These are phyloP conservation scores for Chalciporus pseudorubinellus DNA, from an alignment of 768 basidiomycete genomes.

Conservation along the genomic window DNA sequence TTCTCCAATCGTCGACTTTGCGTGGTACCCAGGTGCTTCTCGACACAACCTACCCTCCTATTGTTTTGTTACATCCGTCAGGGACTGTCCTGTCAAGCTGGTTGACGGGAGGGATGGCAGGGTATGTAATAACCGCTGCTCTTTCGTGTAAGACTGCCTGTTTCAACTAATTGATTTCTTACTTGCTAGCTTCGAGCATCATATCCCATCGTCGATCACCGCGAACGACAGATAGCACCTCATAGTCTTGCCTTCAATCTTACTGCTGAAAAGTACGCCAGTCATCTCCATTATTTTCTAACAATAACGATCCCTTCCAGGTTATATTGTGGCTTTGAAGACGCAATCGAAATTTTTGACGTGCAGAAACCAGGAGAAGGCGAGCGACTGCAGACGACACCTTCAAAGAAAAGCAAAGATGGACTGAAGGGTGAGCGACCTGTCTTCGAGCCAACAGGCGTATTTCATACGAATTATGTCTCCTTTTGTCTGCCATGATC, in stretches of 20 bases:
- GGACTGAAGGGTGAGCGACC: conserved; percentile 76
- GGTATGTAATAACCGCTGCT: conserved; percentile 39
- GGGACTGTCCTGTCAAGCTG: conserved; percentile 83
- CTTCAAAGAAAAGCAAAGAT: conserved; percentile 73
- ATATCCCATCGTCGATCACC: conserved; percentile 88
- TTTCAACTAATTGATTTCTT: neutral
- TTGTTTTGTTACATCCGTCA: conserved; percentile 81
- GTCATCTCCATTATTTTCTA: neutral
- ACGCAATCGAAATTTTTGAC: conserved; percentile 85
- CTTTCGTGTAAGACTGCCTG: neutral
- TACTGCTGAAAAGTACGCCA: conserved; percentile 55
- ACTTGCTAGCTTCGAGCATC: conserved; percentile 77
- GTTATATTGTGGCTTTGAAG: conserved; percentile 84
- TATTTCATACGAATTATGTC: neutral
- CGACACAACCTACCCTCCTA: conserved; percentile 56
- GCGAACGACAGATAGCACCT: conserved; percentile 88
- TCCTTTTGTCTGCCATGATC: too few relatives aligned
- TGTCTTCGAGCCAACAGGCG: neutral
- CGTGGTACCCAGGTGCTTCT: conserved; percentile 84
- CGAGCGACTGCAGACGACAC: conserved; percentile 63
- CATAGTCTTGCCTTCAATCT: conserved; percentile 79
- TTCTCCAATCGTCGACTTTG: conserved; percentile 70
- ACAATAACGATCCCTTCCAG: conserved; percentile 23
- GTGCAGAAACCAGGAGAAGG: conserved; percentile 71
- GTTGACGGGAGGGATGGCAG: conserved; percentile 76